Percentiles rank a stretch among this genome's conserved stretches.
Conservation (phyloP, 345 rosid genomes). For the Salix purpurea region DNA sequence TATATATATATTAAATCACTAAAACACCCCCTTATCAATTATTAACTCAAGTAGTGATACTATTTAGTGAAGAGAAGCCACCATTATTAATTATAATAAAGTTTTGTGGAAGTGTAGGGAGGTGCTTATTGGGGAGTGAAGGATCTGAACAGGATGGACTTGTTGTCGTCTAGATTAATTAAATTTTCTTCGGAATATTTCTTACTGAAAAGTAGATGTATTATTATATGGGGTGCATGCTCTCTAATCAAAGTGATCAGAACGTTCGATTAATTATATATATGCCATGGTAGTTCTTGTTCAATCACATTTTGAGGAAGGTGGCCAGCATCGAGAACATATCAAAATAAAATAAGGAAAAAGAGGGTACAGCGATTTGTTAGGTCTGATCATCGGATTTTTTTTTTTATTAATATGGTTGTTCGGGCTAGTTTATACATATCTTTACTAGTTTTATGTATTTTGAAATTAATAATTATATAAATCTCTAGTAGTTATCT, state of each 20-base stretch:
- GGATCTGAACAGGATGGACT: slow-evolving; percentile 1
- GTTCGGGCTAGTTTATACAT: too few relatives aligned
- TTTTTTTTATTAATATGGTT: too few relatives aligned
- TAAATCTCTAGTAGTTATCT: rapidly evolving
- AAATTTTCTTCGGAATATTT: not conserved
- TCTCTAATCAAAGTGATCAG: too few relatives aligned
- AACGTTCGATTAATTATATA: too few relatives aligned
- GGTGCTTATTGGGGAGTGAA: not conserved
- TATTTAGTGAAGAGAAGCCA: too few relatives aligned
- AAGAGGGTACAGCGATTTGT: too few relatives aligned
- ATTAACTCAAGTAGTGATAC: too few relatives aligned
- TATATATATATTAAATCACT: too few relatives aligned
- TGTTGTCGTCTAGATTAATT: not conserved
- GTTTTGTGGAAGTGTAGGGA: not conserved
- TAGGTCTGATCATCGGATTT: too few relatives aligned
- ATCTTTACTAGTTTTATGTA: rapidly evolving
- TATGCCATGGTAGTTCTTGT: not conserved
- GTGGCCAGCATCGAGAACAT: not conserved
- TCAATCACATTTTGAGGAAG: not conserved
- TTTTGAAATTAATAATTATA: rapidly evolving
- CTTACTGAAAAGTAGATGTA: not conserved
- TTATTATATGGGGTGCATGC: not conserved
- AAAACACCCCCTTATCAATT: too few relatives aligned
- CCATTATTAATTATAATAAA: not conserved
- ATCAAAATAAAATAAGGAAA: too few relatives aligned